Conservation (phyloP, 164 flowering plant species). For the Stephania japonica region DNA sequence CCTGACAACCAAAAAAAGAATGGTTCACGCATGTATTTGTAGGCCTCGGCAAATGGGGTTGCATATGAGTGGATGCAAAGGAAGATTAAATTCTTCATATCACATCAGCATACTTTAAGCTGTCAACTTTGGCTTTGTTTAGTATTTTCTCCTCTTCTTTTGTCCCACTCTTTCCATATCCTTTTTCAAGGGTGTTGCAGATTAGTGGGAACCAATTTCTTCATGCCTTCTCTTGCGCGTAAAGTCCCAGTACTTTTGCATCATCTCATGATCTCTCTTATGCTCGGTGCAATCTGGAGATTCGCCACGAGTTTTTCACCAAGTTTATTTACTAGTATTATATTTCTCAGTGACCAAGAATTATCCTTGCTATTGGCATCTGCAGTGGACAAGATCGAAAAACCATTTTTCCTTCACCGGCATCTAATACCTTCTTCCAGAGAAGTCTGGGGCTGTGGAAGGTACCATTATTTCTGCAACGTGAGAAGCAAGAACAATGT, state of each 20-base stretch:
- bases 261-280: constrained; percentile 9
- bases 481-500: constrained; percentile 25
- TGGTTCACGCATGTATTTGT: constrained; percentile 4
- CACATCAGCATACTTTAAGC: constrained; percentile 39
- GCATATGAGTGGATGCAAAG: constrained; percentile 37
- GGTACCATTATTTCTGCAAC: constrained; percentile 10
- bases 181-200: constrained; percentile 19
- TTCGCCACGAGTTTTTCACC: constrained; percentile 12
- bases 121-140: constrained; percentile 25
- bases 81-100: constrained; percentile 46
- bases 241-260: constrained; percentile 10
- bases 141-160: constrained; percentile 22
- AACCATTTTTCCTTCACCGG: constrained; percentile 4
- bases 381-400: not conserved
- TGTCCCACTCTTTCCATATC: constrained; percentile 24
- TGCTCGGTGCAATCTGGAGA: not conserved
- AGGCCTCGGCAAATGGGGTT: constrained; percentile 11
- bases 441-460: not conserved
- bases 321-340: not conserved
- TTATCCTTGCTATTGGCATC: constrained; percentile 12
- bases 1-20: constrained; percentile 3
- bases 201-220: constrained; percentile 23
- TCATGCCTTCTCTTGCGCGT: not conserved
- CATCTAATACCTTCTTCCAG: constrained; percentile 27
- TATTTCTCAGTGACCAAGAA: constrained; percentile 13